Evolutionary conservation across 352 stramenopile species (phyloP), one percentile per base, ranked within the genome.

Genomic region (Phytophthora tubulina): DNA sequence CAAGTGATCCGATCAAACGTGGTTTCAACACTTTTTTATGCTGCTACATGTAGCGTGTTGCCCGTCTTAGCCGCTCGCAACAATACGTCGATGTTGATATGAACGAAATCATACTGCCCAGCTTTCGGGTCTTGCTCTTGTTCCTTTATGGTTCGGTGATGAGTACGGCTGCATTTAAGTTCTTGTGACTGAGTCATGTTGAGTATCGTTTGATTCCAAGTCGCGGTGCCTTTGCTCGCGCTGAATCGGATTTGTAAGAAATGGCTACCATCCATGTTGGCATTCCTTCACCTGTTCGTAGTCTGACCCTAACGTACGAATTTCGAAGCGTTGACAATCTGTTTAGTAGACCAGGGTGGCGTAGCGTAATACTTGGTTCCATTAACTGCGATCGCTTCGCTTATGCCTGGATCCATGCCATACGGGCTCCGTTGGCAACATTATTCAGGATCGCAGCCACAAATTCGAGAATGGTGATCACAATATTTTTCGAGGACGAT

Each of bases 301-400:
- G 32, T 31, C 64, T 72, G 64, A 56, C 64, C 46, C 57, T 72
- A 72, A 50, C 56, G 64, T 32, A 67, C 56, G 64, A 72, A 55
- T 72, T 66, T 72, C 55, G 54, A 72, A 72, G 36, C 30, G 6
- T 35, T 58, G 39, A 32, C 27, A 48, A 38, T 52, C 49, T 41
- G 61, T n/a, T 32, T 48, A 68, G 41, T 42, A 30, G 33, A 30
- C 31, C 6, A 50, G 8, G 61, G 17, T 46, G 15, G 31, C 42
- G 46, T 56, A 17, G 30, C 45, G 14, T 17, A 54, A n/a, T 35
- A 56, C 15, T 49, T 52, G 10, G 52, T n/a, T 32, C 17, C 48
- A 27, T 38, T 21, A 31, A 21, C 45, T 6, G 15, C 44, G 8
- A 41, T 48, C 42, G 1, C 44, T 30, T 31, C n/a, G 17, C n/a